Evolutionary conservation across 2,329 filamentous ascomycete species (phyloP).

Genomic region (Cladosporium cucumerinum): DNA sequence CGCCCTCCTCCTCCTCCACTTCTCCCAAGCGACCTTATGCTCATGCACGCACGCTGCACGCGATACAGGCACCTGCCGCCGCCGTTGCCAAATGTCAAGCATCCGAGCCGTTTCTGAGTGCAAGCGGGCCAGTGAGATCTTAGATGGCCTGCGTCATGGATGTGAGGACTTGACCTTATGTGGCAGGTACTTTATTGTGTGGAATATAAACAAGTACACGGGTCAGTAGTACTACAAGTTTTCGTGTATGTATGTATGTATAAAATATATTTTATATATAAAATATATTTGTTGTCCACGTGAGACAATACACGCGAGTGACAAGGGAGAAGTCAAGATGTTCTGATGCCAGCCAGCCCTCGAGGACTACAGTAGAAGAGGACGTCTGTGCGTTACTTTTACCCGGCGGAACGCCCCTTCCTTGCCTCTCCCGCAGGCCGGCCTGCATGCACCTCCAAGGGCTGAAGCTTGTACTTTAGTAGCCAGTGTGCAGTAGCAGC

Average conservation of each 20-base stretch:
- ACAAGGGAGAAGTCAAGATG: background rate
- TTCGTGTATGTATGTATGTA: background rate
- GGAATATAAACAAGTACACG: background rate
- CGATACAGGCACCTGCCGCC: conserved; percentile 1
- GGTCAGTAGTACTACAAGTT: background rate
- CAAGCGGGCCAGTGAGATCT: background rate
- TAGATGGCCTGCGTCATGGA: background rate
- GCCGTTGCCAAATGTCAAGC: background rate
- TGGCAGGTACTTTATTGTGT: background rate
- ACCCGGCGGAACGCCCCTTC: background rate
- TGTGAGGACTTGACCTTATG: background rate
- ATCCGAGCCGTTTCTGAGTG: background rate
- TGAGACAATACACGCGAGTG: background rate
- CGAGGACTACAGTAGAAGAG: no score
- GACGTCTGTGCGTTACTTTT: background rate
- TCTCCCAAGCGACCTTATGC: background rate
- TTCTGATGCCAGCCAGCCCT: no score
- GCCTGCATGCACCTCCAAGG: background rate
- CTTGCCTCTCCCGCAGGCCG: background rate
- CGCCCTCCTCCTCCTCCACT: background rate
- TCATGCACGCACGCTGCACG: conserved; percentile 3
- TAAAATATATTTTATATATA: no score
- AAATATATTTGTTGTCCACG: no score
- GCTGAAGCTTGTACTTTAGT: background rate
- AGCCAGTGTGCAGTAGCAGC: background rate